These are phyloP conservation scores for Trapa bicornis DNA, from an alignment of 345 rosid species.

Conservation along the genomic window DNA sequence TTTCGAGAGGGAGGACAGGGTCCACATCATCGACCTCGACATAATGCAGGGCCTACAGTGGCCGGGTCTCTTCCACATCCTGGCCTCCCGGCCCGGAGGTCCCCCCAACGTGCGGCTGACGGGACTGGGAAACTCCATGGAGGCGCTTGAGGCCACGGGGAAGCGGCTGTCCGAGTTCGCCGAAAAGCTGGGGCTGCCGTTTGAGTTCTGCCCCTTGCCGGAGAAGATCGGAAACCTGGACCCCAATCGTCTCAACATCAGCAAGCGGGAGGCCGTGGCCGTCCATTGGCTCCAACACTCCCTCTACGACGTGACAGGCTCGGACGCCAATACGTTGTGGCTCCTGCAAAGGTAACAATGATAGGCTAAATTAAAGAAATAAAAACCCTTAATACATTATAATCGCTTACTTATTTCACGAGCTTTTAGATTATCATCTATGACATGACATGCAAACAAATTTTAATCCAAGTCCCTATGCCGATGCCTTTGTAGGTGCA, in stretches of 20 bases:
- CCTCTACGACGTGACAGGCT: constrained; percentile 93
- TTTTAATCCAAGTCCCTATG: constrained; percentile 6
- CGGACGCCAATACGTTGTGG: constrained; percentile 81
- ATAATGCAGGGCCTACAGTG: constrained; percentile 99
- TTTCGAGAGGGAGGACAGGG: constrained; percentile 83
- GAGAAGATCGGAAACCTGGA: constrained; percentile 81
- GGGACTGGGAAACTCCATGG: constrained; percentile 81
- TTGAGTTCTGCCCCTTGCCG: constrained; percentile 71
- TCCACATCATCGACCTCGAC: constrained; percentile 88
- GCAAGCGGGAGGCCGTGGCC: constrained; percentile 87
- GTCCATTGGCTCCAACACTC: constrained; percentile 99
- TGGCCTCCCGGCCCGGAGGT: constrained; percentile 86
- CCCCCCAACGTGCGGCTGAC: constrained; percentile 92
- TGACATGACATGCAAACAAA: not conserved
- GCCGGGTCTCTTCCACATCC: constrained; percentile 93
- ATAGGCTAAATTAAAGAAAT: no score
- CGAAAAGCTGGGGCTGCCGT: constrained; percentile 69
- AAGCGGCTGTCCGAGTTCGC: constrained; percentile 88
- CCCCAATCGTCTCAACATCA: constrained; percentile 56
- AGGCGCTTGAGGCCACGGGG: constrained; percentile 87
- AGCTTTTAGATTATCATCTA: not conserved
- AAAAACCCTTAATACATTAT: not conserved
- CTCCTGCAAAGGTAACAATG: constrained; percentile 69
- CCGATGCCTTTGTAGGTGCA: constrained; percentile 5
- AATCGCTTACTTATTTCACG: not conserved